Conservation (phyloP, 2,329 filamentous ascomycete species). For the Aotearoamyces nothofagi region DNA sequence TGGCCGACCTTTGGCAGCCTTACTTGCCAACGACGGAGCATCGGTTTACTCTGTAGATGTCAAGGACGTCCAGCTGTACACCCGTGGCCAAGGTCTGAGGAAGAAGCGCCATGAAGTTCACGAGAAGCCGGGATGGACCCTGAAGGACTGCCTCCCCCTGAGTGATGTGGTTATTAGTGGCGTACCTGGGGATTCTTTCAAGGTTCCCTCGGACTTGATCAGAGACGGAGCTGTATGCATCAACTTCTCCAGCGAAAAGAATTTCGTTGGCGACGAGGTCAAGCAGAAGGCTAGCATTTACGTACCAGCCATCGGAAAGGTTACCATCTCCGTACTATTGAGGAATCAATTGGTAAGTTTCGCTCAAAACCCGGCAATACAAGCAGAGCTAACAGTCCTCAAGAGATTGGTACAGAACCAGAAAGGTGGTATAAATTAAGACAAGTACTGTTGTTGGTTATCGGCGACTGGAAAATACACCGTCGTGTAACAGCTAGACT, state of each 20-base stretch:
- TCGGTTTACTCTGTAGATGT: slow-evolving; percentile 92
- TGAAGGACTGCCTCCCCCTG: slow-evolving; percentile 69
- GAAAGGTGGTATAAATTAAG: too few species aligned
- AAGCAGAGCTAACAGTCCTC: too few species aligned
- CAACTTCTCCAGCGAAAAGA: slow-evolving; percentile 93
- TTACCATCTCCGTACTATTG: slow-evolving; percentile 84
- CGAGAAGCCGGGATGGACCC: slow-evolving; percentile 59
- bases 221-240: slow-evolving; percentile 93
- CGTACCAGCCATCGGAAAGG: slow-evolving; percentile 92
- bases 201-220: slow-evolving; percentile 72
- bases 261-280: slow-evolving; percentile 71
- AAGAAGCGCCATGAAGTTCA: slow-evolving; percentile 75
- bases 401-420: too few species aligned
- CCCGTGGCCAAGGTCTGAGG: slow-evolving; percentile 73
- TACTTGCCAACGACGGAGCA: slow-evolving; percentile 91
- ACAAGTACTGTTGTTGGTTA: too few species aligned
- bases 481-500: too few species aligned
- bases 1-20: slow-evolving; percentile 76
- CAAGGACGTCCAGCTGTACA: slow-evolving; percentile 83
- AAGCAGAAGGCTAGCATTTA: slow-evolving; percentile 97
- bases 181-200: slow-evolving; percentile 77
- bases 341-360: too few species aligned
- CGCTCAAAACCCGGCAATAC: too few species aligned
- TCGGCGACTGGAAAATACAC: too few species aligned
- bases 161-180: slow-evolving; percentile 94